phyloP scores from a whole-genome alignment of 495 filamentous ascomycete species.

The Penicillium cosmopolitanum region DNA sequence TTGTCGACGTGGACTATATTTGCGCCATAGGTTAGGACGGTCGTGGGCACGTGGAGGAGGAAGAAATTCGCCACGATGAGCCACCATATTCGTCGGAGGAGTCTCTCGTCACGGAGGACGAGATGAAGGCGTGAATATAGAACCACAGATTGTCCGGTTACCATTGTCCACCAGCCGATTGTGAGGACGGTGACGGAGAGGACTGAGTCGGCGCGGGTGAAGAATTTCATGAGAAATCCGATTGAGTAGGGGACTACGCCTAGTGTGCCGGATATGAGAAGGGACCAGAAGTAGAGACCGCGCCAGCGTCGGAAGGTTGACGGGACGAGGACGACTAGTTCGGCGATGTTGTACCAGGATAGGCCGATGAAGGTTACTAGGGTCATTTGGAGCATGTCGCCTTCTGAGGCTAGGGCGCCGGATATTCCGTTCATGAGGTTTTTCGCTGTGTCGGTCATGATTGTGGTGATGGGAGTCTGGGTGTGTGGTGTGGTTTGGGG shows the following conservation, averaged over 20 bases:
- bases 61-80: slow-evolving; percentile 52
- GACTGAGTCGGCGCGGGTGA: slow-evolving; percentile 36
- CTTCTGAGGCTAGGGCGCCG: slow-evolving; percentile 34
- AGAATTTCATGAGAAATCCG: slow-evolving; percentile 57
- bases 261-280: slow-evolving; percentile 48
- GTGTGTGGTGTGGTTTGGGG: background rate
- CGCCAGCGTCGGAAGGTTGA: slow-evolving; percentile 55
- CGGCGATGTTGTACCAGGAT: slow-evolving; percentile 54
- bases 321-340: slow-evolving; percentile 52
- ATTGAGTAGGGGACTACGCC: slow-evolving; percentile 54
- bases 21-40: slow-evolving; percentile 52
- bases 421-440: slow-evolving; percentile 43
- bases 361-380: slow-evolving; percentile 51
- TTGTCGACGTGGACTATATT: slow-evolving; percentile 39
- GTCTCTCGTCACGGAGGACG: slow-evolving; percentile 49
- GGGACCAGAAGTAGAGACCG: slow-evolving; percentile 58
- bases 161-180: slow-evolving; percentile 58
- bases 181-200: slow-evolving; percentile 50
- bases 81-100: slow-evolving; percentile 42
- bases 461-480: background rate
- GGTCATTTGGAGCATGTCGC: slow-evolving; percentile 34
- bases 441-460: slow-evolving; percentile 28
- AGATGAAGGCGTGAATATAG: slow-evolving; percentile 56
- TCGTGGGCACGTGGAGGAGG: slow-evolving; percentile 52
- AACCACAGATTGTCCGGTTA: slow-evolving; percentile 55